Conservation (phyloP, 1,284 basidiomycete species). For the Sanghuangporus sanghuang region DNA sequence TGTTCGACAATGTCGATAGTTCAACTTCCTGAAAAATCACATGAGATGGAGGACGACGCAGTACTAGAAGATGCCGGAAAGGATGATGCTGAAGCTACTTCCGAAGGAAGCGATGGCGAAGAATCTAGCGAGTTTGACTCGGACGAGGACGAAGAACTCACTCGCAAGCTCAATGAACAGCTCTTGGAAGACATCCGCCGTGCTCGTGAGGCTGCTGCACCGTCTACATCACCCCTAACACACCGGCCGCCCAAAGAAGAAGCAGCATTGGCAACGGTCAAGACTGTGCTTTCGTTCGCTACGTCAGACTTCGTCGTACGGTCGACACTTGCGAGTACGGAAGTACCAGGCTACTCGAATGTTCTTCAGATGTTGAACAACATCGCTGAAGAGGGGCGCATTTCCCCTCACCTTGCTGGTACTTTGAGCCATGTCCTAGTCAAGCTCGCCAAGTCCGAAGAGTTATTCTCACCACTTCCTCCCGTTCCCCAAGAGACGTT, state of each 20-base stretch:
- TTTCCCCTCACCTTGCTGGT: conserved; percentile 47
- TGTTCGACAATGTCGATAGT: not conserved
- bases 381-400: conserved; percentile 40
- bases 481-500: conserved; percentile 54
- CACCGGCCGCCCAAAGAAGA: conserved; percentile 37
- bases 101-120: conserved; percentile 34
- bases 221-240: conserved; percentile 13
- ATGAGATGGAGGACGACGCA: not conserved
- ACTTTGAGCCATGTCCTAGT: conserved; percentile 55
- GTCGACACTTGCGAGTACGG: conserved; percentile 25
- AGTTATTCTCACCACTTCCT: conserved; percentile 57
- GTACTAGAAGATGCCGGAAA: not conserved
- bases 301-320: conserved; percentile 51
- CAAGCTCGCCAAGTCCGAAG: conserved; percentile 55
- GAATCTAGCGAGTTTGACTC: conserved; percentile 45
- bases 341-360: conserved; percentile 44
- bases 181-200: conserved; percentile 64
- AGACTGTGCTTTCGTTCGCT: conserved; percentile 50
- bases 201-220: conserved; percentile 21
- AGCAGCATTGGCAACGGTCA: conserved; percentile 55
- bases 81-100: not conserved
- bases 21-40: not conserved
- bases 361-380: conserved; percentile 50
- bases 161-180: conserved; percentile 60
- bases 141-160: conserved; percentile 66